phyloP scores from a whole-genome alignment of 306 rosid species.

The Cucumis melo region DNA sequence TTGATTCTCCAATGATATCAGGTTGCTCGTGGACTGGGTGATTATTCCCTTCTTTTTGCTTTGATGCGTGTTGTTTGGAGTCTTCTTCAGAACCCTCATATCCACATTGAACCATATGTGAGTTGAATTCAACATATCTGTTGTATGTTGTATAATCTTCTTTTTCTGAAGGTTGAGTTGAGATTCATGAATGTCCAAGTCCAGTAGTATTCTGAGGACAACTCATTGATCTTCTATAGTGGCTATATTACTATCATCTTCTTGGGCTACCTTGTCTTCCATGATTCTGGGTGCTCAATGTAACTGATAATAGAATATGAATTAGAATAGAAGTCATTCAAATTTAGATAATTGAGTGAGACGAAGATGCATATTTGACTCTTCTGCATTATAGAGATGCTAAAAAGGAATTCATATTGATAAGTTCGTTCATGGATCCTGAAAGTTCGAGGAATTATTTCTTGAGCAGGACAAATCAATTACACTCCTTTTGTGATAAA shows the following conservation, averaged over 20 bases:
- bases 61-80: constrained; percentile 80
- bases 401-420: background rate
- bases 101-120: constrained; percentile 88
- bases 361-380: background rate
- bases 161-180: background rate
- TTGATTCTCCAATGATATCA: constrained; percentile 22
- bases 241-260: background rate
- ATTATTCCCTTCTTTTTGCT: constrained; percentile 49
- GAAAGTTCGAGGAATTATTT: background rate
- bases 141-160: background rate
- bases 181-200: background rate
- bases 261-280: background rate
- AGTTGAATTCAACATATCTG: constrained; percentile 11
- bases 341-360: background rate
- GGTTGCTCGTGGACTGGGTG: constrained; percentile 67
- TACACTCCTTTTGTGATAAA: background rate
- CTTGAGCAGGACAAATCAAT: background rate
- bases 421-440: background rate
- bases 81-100: constrained; percentile 79
- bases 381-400: background rate
- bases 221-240: background rate
- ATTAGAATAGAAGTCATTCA: background rate
- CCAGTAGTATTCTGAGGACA: background rate
- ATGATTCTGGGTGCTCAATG: background rate
- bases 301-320: background rate